phyloP scores from a whole-genome alignment of 2,329 filamentous ascomycete species.

The Cladosporium colombiae region DNA sequence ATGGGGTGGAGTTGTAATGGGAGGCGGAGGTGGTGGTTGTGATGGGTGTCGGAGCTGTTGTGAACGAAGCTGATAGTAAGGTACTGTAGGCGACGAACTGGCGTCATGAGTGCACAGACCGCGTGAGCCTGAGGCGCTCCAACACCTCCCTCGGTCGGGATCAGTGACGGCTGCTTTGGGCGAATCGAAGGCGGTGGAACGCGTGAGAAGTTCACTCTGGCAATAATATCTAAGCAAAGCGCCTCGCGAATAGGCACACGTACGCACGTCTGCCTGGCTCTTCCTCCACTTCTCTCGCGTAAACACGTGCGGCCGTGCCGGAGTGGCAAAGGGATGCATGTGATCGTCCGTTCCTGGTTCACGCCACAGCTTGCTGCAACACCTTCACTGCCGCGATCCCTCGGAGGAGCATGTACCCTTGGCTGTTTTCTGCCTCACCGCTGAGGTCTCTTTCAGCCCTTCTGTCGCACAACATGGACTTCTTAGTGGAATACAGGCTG shows the following conservation, averaged over 20 bases:
- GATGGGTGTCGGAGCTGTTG: conserved; percentile 7
- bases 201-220: background rate
- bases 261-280: background rate
- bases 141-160: background rate
- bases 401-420: background rate
- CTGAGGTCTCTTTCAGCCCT: background rate
- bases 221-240: conserved; percentile 10
- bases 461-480: conserved; percentile 1
- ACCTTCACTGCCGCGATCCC: background rate
- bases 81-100: background rate
- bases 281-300: conserved; percentile 9
- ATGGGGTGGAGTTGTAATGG: conserved; percentile 4
- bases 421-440: conserved; percentile 4
- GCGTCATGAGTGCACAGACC: background rate
- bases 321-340: conserved; percentile 9
- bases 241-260: background rate
- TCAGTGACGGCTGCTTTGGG: background rate
- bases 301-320: background rate
- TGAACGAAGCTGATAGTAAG: background rate
- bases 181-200: conserved; percentile 10
- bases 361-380: conserved; percentile 7
- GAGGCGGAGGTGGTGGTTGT: conserved; percentile 6
- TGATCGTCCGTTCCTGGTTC: conserved; percentile 5
- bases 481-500: background rate
- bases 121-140: conserved; percentile 1